Conservation (phyloP, 768 basidiomycete genomes). For the Amanita subjunquillea region DNA sequence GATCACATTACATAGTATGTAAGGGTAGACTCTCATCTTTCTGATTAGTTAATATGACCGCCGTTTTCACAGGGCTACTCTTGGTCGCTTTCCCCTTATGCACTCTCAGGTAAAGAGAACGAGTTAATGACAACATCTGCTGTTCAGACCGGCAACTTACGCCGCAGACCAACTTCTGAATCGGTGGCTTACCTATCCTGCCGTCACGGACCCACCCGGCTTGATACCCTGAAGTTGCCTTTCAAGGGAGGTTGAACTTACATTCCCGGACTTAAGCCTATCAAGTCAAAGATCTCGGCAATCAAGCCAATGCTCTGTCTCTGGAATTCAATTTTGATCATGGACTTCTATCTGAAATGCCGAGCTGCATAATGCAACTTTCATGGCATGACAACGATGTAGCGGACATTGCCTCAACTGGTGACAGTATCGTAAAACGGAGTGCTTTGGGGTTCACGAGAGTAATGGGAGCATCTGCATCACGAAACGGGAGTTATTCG, state of each 20-base stretch:
- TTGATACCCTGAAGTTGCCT: background rate
- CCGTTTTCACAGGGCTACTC: background rate
- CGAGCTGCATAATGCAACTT: background rate
- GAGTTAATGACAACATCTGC: background rate
- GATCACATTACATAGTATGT: background rate
- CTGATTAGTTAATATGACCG: background rate
- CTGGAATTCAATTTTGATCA: background rate
- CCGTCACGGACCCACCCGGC: background rate
- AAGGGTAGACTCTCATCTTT: background rate
- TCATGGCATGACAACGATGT: background rate
- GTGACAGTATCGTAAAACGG: background rate
- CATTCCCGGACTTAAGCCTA: background rate
- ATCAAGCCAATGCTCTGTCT: background rate
- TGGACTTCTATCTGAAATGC: background rate
- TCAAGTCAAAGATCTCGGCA: conserved; percentile 3
- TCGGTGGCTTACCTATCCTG: background rate
- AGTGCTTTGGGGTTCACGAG: background rate
- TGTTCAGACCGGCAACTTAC: conserved; percentile 1
- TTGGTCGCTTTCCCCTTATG: background rate
- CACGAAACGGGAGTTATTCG: conserved; percentile 4
- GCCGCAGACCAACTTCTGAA: background rate
- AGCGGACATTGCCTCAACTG: background rate
- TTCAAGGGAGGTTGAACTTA: background rate
- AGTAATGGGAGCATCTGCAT: conserved; percentile 1
- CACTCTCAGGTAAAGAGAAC: background rate